Evolutionary conservation across 2,329 filamentous ascomycete species (phyloP), one percentile per base, ranked within the genome.

Genomic region (Fusarium euwallaceae): DNA sequence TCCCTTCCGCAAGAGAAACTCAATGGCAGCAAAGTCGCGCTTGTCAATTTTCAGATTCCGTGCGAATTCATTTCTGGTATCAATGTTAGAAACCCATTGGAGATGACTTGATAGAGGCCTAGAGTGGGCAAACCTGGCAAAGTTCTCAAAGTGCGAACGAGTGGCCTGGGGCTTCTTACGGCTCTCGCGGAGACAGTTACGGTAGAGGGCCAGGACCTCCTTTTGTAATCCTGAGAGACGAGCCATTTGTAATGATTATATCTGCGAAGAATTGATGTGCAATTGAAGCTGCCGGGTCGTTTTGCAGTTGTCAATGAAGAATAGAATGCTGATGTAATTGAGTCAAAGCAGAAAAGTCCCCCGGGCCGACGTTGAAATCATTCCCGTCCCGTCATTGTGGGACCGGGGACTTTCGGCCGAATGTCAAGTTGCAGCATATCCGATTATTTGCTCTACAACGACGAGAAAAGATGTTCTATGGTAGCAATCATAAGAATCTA

Each of bases 181-280:
- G 69, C 93, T 92, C 79, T 94, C 94, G 69, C 95, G 91, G 29
- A 99, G 86, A 79, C 96, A 98, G 80, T 91, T 90, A 68, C 96
- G 92, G 82, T 98, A 99, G 16, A 99, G 89, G 37, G 91, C 88
- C 61, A 98, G 83, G 4, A 98, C 96, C 79, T 98, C 95, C 78
- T 90, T 92, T 82, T 98, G 96, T n/a, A 98, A 87, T 39, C 97
- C 97, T 9, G 95, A 97, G 29, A 95, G 86, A 64, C 80, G 80
- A 59, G 74, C 79, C 72, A 76, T 78, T 27, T 53, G 70, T 17
- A 48, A 9, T 29, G 53, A 22, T 41, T 39, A 34, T n/a, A n/a
- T 64, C 53, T 24, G 22, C 11, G 2, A 8, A 32, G 43, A 43
- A 29, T 58, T 34, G 37, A 29, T 48, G 17, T 37, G n/a, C 41